Percentiles rank a stretch among this genome's conserved stretches.
Conservation (phyloP, 139 green algal genomes). For the Zygnema circumcarinatum region DNA sequence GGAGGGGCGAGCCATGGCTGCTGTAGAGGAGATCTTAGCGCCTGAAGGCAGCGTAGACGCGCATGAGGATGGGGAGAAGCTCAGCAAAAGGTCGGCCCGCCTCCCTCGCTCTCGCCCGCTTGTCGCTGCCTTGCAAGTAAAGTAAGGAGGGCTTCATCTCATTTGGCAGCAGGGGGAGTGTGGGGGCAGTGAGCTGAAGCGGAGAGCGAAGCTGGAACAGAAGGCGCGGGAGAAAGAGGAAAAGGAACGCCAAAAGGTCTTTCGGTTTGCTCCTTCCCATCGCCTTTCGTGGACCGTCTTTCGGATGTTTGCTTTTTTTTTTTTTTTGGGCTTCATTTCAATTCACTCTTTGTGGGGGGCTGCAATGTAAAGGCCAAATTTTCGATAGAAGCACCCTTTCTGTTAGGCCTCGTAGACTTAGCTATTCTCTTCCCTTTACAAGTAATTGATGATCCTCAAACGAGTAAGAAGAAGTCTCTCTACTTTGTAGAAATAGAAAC, state of each 20-base stretch:
- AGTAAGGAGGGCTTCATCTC: not conserved
- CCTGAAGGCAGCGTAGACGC: too few species aligned
- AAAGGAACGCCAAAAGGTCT: slow-evolving; percentile 53
- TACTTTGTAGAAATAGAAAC: too few species aligned
- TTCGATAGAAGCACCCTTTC: too few species aligned
- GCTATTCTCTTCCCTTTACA: too few species aligned
- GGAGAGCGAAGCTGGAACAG: slow-evolving; percentile 60
- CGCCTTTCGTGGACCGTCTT: not conserved
- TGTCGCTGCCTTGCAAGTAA: not conserved
- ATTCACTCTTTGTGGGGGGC: too few species aligned
- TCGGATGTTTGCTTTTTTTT: not conserved
- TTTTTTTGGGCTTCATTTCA: slow-evolving; percentile 33
- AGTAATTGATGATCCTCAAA: too few species aligned
- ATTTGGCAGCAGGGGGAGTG: not conserved
- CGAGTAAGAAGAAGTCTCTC: too few species aligned
- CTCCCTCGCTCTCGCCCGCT: not conserved
- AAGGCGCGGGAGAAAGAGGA: slow-evolving; percentile 62
- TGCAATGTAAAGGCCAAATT: too few species aligned
- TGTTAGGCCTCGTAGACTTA: too few species aligned
- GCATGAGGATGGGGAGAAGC: slow-evolving; percentile 16
- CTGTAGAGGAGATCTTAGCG: too few species aligned
- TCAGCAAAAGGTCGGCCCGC: slow-evolving; percentile 29
- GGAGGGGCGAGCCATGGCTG: too few species aligned
- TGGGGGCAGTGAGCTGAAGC: slow-evolving; percentile 59
- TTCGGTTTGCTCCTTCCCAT: slow-evolving; percentile 9